Evolutionary conservation across 345 rosid genomes (phyloP).

Genomic region (Aurinia saxatilis): DNA sequence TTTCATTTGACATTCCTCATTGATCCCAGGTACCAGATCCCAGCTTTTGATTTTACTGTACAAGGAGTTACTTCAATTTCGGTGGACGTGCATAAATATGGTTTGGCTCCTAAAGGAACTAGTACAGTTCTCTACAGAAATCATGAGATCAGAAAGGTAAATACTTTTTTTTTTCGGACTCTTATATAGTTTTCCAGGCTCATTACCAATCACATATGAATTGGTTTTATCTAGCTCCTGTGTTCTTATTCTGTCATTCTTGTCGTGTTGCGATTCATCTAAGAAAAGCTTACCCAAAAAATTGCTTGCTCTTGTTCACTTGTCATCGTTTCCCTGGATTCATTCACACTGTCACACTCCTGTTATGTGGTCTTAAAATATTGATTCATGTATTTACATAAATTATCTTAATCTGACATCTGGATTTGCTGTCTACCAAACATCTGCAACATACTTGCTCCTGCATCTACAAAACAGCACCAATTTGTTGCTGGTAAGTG

Average conservation of each 20-base stretch:
- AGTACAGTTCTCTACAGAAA: conserved; percentile 87
- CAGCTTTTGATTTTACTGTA: conserved; percentile 82
- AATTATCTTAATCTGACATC: conserved; percentile 23
- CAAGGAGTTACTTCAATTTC: conserved; percentile 89
- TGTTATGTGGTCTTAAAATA: background rate
- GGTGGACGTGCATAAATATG: conserved; percentile 90
- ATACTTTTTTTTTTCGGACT: background rate
- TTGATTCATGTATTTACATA: background rate
- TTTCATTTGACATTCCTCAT: background rate
- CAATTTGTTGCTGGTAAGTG: conserved; percentile 93
- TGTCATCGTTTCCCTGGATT: background rate
- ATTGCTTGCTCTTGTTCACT: background rate
- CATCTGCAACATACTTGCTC: background rate
- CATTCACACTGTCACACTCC: background rate
- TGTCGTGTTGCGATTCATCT: background rate
- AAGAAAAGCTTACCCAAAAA: background rate
- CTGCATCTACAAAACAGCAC: conserved; percentile 53
- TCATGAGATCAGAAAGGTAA: conserved; percentile 93
- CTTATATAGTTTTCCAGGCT: background rate
- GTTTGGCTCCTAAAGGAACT: conserved; percentile 95
- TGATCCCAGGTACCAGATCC: conserved; percentile 60
- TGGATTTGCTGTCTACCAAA: conserved; percentile 26
- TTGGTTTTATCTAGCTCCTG: background rate
- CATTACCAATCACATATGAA: background rate
- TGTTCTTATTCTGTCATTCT: background rate